These are phyloP conservation scores for Pleomassaria siparia DNA, from an alignment of 2,329 filamentous ascomycete genomes.

Conservation along the genomic window DNA sequence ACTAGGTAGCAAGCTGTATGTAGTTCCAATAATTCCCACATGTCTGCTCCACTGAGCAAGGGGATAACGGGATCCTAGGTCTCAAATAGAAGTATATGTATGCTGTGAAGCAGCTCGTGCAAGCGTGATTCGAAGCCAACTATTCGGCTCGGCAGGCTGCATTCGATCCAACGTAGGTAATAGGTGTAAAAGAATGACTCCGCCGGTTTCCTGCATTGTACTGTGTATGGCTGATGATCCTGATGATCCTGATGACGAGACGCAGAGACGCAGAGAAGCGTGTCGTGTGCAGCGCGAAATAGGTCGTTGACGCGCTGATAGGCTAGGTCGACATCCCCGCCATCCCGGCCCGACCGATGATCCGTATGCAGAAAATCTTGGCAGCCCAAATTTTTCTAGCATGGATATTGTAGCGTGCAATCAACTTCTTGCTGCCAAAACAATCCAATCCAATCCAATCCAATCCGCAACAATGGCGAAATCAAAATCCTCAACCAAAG, in stretches of 20 bases:
- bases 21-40: no score
- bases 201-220: constrained; percentile 18
- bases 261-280: constrained; percentile 9
- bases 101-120: neutral
- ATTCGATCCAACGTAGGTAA: no score
- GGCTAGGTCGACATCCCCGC: constrained; percentile 1
- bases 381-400: neutral
- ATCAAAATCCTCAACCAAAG: constrained; percentile 28
- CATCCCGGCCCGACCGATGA: neutral
- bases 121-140: constrained; percentile 7
- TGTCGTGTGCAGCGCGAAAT: constrained; percentile 23
- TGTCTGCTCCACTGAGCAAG: no score
- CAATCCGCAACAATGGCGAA: constrained; percentile 31
- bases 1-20: neutral
- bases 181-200: constrained; percentile 9
- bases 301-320: constrained; percentile 32
- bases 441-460: constrained; percentile 2
- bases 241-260: no score
- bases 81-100: neutral
- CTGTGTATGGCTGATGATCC: no score
- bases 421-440: no score
- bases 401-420: neutral
- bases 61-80: neutral
- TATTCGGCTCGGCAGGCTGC: constrained; percentile 11
- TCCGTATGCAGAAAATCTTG: neutral